These are phyloP conservation scores for Persicaria maculosa DNA, from an alignment of 148 eudicot species.

Conservation along the genomic window DNA sequence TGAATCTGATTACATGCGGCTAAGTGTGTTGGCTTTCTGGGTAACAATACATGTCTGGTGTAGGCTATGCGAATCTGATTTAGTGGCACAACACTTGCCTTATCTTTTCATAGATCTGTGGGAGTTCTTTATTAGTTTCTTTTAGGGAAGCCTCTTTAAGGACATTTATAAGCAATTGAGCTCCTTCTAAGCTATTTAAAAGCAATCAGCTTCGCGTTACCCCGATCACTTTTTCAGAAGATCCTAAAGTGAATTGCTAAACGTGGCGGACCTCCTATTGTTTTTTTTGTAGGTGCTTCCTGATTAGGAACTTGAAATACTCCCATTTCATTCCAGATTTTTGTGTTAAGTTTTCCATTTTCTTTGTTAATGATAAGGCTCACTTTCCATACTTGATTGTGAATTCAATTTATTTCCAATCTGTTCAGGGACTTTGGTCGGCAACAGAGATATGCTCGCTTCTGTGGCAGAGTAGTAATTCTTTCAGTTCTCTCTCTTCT, in stretches of 20 bases:
- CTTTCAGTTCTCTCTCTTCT: constrained; percentile 66
- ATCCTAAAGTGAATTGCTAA: neutral
- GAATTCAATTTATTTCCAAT: neutral
- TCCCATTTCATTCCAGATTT: neutral
- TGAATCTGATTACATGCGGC: neutral
- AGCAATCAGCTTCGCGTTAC: too few species aligned
- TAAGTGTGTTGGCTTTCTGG: neutral
- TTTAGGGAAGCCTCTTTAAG: neutral
- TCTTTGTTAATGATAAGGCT: neutral
- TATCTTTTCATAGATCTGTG: neutral
- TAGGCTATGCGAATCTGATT: neutral
- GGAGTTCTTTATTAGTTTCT: neutral
- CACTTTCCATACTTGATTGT: neutral
- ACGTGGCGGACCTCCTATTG: neutral
- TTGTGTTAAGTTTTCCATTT: neutral
- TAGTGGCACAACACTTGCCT: neutral
- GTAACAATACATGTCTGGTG: neutral
- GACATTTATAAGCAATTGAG: neutral
- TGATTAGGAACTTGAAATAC: neutral
- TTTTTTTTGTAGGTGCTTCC: constrained; percentile 1
- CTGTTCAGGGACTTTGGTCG: constrained; percentile 77
- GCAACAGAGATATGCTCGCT: constrained; percentile 89
- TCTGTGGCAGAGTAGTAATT: constrained; percentile 81
- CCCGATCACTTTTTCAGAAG: neutral
- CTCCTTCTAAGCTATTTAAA: too few species aligned